Base-by-base conservation (phyloP, 2,329 filamentous ascomycete species). In the Stenocarpella maydis region DNA sequence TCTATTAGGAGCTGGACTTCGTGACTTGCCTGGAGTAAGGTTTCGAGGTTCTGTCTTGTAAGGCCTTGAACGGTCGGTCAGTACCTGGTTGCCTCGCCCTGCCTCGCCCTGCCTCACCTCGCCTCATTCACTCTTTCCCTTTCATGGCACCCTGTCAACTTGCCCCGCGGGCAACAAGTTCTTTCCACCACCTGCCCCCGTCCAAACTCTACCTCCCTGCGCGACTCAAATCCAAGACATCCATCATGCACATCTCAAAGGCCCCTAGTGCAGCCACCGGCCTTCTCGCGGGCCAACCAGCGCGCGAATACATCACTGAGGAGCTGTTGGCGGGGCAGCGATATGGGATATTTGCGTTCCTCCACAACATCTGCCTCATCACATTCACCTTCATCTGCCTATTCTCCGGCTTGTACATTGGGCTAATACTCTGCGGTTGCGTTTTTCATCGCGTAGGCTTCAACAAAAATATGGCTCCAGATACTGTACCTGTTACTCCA, bases 401-500 rank as follows among this genome's bases (percentile, higher is more conserved):
- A 41, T 47, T 58, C 26, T 39, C 72, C 37, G 70, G 67, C 60
- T 41, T 72, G 65, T 73, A 70, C 67, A 60, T 74, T 66, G 67
- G 75, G 76, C 78, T 79, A 77, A 80, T 74, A 28, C 58, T 76
- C 66, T 75, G 74, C 70, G 72, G 73, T 65, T 64, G 67, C 17
- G 66, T 73, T 61, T 71, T 54, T 64, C 66, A 49, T 65, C 26
- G 52, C 71, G 65, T 77, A 87, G 84, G 81, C 78, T 77, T 79
- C 79, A 80, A 80, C 75, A 79, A 80, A 76, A 86, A 79, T 69
- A 90, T 91, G 87, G 89, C 88, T 76, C 84, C 90, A 73, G 94
- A 97, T 84, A 91, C 92, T 70, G 86, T 90, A 73, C 96, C 94
- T 71, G 89, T 92, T 37, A 43, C 67, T 41, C 70, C 85, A 93